Percentiles rank a stretch among this genome's conserved stretches.
phyloP scores from a whole-genome alignment of 768 basidiomycete genomes.

The Amanita jacksonii region DNA sequence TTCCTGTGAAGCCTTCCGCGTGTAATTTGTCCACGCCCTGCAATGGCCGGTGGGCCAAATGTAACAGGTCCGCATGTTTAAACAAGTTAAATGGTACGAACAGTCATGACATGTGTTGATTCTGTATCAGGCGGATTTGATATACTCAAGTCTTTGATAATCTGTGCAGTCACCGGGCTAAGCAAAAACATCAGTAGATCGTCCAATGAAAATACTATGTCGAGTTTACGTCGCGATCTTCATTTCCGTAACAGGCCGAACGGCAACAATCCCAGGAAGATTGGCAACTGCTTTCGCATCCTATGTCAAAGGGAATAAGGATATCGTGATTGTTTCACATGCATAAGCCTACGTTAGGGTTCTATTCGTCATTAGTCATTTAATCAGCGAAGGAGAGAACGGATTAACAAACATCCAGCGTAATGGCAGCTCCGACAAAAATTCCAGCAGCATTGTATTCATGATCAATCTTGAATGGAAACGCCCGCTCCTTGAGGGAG shows the following conservation, averaged over 20 bases:
- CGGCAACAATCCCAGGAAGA: conserved; percentile 43
- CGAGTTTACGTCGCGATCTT: conserved; percentile 31
- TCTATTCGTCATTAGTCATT: conserved; percentile 9
- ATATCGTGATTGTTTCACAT: neutral
- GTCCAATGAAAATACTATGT: neutral
- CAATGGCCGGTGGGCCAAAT: neutral
- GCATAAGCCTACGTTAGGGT: conserved; percentile 18
- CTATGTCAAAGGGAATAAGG: conserved; percentile 21
- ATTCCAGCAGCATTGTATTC: conserved; percentile 44
- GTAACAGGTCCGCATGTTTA: neutral
- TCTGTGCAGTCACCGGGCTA: conserved; percentile 36
- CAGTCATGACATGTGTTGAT: conserved; percentile 47
- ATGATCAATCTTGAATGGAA: conserved; percentile 36
- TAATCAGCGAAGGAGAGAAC: neutral
- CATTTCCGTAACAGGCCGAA: conserved; percentile 43
- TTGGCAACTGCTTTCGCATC: conserved; percentile 35
- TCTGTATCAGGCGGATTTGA: conserved; percentile 35
- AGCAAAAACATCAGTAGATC: neutral
- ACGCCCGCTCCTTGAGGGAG: conserved; percentile 31
- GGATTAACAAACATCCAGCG: conserved; percentile 28
- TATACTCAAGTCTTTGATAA: conserved; percentile 32
- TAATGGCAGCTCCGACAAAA: conserved; percentile 51
- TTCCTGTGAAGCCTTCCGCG: conserved; percentile 49
- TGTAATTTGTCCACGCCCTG: conserved; percentile 60
- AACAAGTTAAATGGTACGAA: conserved; percentile 19